A percentile compares a stretch with the other conserved stretches of the same genome.
These are phyloP conservation scores for Termitomyces sp. DNA, from an alignment of 768 basidiomycete genomes.

Conservation along the genomic window DNA sequence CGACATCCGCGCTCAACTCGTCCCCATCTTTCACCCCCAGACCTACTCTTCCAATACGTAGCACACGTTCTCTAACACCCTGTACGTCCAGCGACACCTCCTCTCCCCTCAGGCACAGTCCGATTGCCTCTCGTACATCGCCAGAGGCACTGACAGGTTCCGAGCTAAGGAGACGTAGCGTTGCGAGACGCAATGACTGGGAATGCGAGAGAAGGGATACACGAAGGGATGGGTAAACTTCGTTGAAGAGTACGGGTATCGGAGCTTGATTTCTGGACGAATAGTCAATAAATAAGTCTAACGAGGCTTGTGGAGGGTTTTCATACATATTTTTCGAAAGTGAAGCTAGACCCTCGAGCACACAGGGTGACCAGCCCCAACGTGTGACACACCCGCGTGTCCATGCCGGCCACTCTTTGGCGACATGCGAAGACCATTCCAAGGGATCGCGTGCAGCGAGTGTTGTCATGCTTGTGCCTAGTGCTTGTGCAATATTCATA, in stretches of 20 bases:
- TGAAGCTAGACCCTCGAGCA: slow-evolving; percentile 47
- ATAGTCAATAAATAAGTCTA: background rate
- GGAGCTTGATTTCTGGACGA: slow-evolving; percentile 18
- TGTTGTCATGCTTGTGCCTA: slow-evolving; percentile 54
- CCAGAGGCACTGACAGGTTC: slow-evolving; percentile 36
- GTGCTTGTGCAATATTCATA: slow-evolving; percentile 34
- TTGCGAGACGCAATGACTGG: slow-evolving; percentile 52
- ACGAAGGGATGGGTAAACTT: slow-evolving; percentile 48
- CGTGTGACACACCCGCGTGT: slow-evolving; percentile 31
- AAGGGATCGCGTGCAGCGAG: slow-evolving; percentile 36
- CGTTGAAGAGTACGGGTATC: slow-evolving; percentile 35
- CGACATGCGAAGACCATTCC: slow-evolving; percentile 41
- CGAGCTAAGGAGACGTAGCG: slow-evolving; percentile 59
- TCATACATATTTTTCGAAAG: slow-evolving; percentile 43
- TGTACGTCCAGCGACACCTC: slow-evolving; percentile 71
- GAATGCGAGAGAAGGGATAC: slow-evolving; percentile 68
- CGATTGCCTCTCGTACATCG: slow-evolving; percentile 47
- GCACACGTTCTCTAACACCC: slow-evolving; percentile 79
- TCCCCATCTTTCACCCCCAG: slow-evolving; percentile 54
- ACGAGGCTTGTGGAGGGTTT: background rate
- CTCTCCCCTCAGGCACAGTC: slow-evolving; percentile 74
- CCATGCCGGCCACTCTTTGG: slow-evolving; percentile 42
- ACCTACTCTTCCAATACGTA: slow-evolving; percentile 70
- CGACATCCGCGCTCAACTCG: slow-evolving; percentile 54
- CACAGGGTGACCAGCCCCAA: slow-evolving; percentile 57